Evolutionary conservation across 192 early-diverging fungal species (phyloP).

Genomic region (Chytriomyces hyalinus): DNA sequence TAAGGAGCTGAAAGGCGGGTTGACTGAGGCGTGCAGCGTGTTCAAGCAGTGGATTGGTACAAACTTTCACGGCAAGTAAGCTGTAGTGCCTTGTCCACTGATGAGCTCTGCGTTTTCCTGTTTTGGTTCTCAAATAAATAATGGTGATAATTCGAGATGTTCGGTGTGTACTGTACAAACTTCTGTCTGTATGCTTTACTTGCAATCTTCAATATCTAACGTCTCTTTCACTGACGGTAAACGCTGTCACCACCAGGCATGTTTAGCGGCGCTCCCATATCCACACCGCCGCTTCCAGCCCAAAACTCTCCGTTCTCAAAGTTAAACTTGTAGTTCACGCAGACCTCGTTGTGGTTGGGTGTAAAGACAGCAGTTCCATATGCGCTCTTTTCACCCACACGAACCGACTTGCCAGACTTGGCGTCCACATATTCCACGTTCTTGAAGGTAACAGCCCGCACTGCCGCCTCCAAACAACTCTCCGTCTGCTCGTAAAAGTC

Average conservation of each 20-base stretch:
- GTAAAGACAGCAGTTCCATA: conserved; percentile 17
- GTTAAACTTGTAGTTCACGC: conserved; percentile 17
- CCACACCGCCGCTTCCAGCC: conserved; percentile 12
- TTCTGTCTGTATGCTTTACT: no score
- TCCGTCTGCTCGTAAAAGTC: not conserved
- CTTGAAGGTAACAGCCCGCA: conserved; percentile 6
- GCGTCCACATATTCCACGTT: conserved; percentile 3
- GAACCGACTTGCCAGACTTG: not conserved
- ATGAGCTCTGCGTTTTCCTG: no score
- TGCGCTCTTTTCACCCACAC: not conserved
- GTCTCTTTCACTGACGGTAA: not conserved
- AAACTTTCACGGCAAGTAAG: conserved; percentile 2
- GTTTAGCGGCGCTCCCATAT: conserved; percentile 8
- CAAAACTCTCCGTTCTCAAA: conserved; percentile 14
- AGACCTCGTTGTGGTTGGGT: conserved; percentile 29
- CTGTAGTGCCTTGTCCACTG: no score
- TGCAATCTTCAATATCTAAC: no score
- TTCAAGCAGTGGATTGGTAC: conserved; percentile 40
- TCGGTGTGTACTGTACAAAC: no score
- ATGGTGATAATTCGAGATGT: no score
- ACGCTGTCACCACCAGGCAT: not conserved
- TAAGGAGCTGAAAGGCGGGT: conserved; percentile 21
- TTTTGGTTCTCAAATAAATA: no score
- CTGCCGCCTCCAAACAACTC: not conserved
- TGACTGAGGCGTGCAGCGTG: conserved; percentile 35